Base-by-base conservation (phyloP, 164 flowering plant genomes). In the Berberis vulgaris region DNA sequence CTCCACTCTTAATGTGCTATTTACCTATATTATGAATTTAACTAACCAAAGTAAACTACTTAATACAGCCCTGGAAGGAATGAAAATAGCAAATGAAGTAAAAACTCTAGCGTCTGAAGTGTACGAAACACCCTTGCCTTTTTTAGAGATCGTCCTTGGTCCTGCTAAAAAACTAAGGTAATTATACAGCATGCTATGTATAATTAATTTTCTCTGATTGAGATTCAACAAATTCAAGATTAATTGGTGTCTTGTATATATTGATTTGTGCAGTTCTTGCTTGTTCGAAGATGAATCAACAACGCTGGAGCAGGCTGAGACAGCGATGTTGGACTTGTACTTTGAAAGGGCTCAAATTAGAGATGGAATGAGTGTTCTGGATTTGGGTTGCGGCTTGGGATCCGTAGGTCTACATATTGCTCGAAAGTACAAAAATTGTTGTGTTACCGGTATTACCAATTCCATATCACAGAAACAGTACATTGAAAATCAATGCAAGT, bases 121-220 rank as follows among this genome's bases (percentile, higher is more conserved):
- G 58, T 71, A 71, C 26, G 74, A 71, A 13, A 41, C 59, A 5
- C 74, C 74, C 7, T 55, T 65, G 5, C 39, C 65, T 3, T 70
- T 70, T 54, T 54, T 60, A 10, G 46, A 71, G 63, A 57, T 66
- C 10, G 66, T 66, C 70, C 57, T 57, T 44, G 74, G 74, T 13
- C 50, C 38, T 52, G 52, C 38, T 2, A 43, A 61, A 6, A 67
- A 72, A 46, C 68, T 10, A 64, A 67, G 74, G 74, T 26, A 26
- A 26, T 26, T 72, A 71, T 40, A 2, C 38, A 26, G 39, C 9
- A 1, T 58, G 61, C 0, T 4, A 8, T 26, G 26, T 26, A 26
- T 26, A 26, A 26, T 26, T 26, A 26, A 26, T 26, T 26, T 26
- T 26, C 26, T 26, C 26, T 26, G 26, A 26, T 26, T 26, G 0